Base-by-base conservation (phyloP, 352 stramenopile genomes). In the Pythium aquatile region DNA sequence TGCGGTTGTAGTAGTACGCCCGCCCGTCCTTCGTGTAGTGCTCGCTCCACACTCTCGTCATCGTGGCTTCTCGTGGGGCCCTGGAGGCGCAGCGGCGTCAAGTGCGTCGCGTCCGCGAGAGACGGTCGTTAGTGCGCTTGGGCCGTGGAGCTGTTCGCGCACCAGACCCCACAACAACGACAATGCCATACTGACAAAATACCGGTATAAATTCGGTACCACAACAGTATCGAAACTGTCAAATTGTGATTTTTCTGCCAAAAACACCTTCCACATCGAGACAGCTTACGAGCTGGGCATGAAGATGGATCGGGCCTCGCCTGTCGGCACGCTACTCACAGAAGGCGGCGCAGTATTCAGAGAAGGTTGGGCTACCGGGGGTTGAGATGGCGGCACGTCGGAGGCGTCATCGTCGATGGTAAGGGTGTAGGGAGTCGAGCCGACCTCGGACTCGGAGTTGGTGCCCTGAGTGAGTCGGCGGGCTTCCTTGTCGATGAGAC, bases 1-100 rank as follows among this genome's bases (percentile, higher is more conserved):
- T 77, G 63, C 83, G 83, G 74, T 96, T 96, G 79, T 96, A 94
- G 75, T 94, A 96, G 70, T 96, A 96, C 60, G 81, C 80, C 17
- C 82, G 79, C 28, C 87, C 87, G 46, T 96, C 87, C 68, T 94
- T 93, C 29, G 85, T 94, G 66, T 85, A 79, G 75, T 96, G 80
- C 68, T 90, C 85, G 70, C 85, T 96, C 85, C 87, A 96, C 24
- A 88, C 37, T 35, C 63, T 70, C 48, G 63, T 63, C 63, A 69
- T 69, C 30, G 14, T 54, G 24, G 26, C 20, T 24, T 35, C 24
- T 7, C 14, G 14, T n/a, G n/a, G 17, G 14, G 17, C 42, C 2
- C 6, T 16, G 20, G 11, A 49, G 28, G 20, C 42, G 42, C 20
- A 28, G 17, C 42, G n/a, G n/a, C 44, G 44, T 24, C 20, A 24